Conservation (phyloP, 1,284 basidiomycete genomes). For the Phlebopus sp. region DNA sequence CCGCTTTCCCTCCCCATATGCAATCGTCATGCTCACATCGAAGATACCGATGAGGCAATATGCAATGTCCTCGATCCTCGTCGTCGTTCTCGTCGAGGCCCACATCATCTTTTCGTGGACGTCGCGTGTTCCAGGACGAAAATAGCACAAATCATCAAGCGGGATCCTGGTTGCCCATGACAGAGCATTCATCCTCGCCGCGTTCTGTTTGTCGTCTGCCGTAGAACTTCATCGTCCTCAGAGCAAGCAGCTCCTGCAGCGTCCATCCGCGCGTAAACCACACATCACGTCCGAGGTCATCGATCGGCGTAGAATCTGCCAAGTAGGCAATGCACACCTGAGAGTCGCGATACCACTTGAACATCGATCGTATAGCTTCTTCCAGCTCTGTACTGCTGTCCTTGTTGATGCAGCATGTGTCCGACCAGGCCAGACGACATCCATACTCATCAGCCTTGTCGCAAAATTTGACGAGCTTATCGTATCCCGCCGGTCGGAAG, state of each 20-base stretch:
- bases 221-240: slow-evolving; percentile 30
- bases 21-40: slow-evolving; percentile 31
- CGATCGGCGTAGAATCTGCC: slow-evolving; percentile 27
- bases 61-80: slow-evolving; percentile 30
- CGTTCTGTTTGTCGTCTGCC: slow-evolving; percentile 29
- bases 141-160: slow-evolving; percentile 20
- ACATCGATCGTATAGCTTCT: slow-evolving; percentile 33
- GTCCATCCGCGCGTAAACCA: slow-evolving; percentile 35
- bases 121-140: slow-evolving; percentile 27
- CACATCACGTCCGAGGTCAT: slow-evolving; percentile 28
- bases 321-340: slow-evolving; percentile 32
- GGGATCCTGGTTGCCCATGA: slow-evolving; percentile 30
- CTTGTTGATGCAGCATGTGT: slow-evolving; percentile 20
- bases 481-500: slow-evolving; percentile 27
- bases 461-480: slow-evolving; percentile 27
- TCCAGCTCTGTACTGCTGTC: slow-evolving; percentile 27
- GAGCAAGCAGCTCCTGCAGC: slow-evolving; percentile 27
- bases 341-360: slow-evolving; percentile 31
- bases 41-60: slow-evolving; percentile 33
- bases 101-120: slow-evolving; percentile 33
- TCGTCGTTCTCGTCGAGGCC: slow-evolving; percentile 33
- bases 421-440: slow-evolving; percentile 30
- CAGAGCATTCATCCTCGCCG: slow-evolving; percentile 22
- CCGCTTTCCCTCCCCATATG: slow-evolving; percentile 32
- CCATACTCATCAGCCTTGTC: slow-evolving; percentile 25